Evolutionary conservation across 768 basidiomycete genomes (phyloP), one percentile per base, ranked within the genome.

Genomic region (Cantharellus cinnabarinus): DNA sequence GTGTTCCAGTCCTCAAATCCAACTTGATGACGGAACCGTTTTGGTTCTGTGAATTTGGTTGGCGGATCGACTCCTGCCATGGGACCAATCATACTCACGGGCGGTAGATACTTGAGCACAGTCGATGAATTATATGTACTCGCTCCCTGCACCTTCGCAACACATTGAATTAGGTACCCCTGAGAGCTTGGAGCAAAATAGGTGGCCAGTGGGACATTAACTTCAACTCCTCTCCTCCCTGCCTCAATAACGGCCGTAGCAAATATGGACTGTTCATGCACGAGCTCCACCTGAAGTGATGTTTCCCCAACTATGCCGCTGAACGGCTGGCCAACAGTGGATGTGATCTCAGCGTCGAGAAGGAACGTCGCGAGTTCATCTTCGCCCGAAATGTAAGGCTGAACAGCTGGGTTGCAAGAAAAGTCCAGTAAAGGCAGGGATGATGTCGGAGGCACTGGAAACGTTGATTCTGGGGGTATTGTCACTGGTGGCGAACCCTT

Each of bases 111-210:
- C 15, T 42, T 68, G 29, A 84, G 65, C 4, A 70, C 64, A 0
- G 75, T 71, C 2, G 71, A 70, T 2, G 77, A 71, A 2, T 66
- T 68, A 63, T 77, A 81, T 3, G 67, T 73, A 59, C 78, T 76
- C 5, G 39, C 56, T 10, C 37, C 40, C n/a, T n/a, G 5, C 14
- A n/a, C 14, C 38, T 15, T 10, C 10, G 56, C 56, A 41, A 41
- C 50, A 51, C 56, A 57, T 37, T 7, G 7, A n/a, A 57, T 10
- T 7, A 2, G 41, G 56, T 57, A 57, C 2, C 38, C 38, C 42
- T 57, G 38, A 37, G 40, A 10, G 7, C 56, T 7, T 7, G 56
- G 56, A 10, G 7, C 50, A 41, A 57, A 35, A 38, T 20, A 20
- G 10, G 56, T n/a, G 50, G 44, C 44, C 44, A 48, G 44, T 10